Conservation (phyloP, 1,139 yeast genomes). For the Yamadazyma siamensis region DNA sequence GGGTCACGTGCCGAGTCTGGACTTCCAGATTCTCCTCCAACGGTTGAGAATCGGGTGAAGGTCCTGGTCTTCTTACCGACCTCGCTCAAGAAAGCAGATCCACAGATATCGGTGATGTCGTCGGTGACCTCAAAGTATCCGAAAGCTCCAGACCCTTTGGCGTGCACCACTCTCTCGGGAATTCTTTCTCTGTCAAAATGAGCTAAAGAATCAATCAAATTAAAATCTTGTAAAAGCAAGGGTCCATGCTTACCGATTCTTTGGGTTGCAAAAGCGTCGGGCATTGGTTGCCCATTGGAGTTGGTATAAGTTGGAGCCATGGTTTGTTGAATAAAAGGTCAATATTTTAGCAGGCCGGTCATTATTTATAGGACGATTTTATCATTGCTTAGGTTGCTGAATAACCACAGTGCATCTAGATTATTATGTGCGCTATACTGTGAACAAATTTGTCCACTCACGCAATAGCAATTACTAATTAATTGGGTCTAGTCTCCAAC, state of each 20-base stretch:
- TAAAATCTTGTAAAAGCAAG: conserved; percentile 66
- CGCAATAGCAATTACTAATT: conserved; percentile 6
- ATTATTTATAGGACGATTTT: conserved; percentile 3
- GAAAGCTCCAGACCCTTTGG: conserved; percentile 79
- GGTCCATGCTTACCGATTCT: conserved; percentile 69
- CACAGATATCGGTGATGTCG: conserved; percentile 65
- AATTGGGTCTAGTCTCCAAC: not conserved
- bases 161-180: conserved; percentile 82
- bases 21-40: conserved; percentile 77
- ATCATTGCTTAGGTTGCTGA: too few species aligned
- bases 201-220: conserved; percentile 65
- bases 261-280: conserved; percentile 60
- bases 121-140: conserved; percentile 75
- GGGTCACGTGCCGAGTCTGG: conserved; percentile 83
- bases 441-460: conserved; percentile 6
- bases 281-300: conserved; percentile 64
- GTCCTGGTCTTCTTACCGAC: conserved; percentile 68
- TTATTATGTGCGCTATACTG: too few species aligned
- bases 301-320: conserved; percentile 45
- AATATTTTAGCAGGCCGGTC: not conserved
- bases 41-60: conserved; percentile 74
- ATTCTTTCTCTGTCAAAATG: conserved; percentile 79
- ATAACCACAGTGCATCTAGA: too few species aligned
- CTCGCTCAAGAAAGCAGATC: conserved; percentile 58
- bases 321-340: not conserved